Percentiles rank a stretch among this genome's conserved stretches.
These are phyloP conservation scores for Globisporangium echinulatum DNA, from an alignment of 352 stramenopile species.

Conservation along the genomic window DNA sequence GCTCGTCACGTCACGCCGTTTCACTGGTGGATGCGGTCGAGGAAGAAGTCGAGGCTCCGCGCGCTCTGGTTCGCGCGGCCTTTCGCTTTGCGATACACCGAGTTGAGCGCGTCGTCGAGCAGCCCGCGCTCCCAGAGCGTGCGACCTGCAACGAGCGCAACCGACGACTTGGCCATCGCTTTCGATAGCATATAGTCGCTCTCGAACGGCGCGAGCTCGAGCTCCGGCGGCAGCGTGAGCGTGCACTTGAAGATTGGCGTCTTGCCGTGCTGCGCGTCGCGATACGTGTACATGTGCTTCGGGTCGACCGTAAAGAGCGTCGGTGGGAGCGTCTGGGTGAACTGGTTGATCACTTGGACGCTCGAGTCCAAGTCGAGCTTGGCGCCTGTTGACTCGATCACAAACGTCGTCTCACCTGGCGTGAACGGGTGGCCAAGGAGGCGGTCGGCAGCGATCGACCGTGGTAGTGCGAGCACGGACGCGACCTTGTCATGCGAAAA, in stretches of 20 bases:
- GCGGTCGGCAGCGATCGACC: constrained; percentile 30
- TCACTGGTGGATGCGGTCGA: constrained; percentile 32
- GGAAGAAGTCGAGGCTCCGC: constrained; percentile 50
- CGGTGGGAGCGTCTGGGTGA: constrained; percentile 62
- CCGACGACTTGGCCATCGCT: constrained; percentile 43
- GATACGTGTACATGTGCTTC: constrained; percentile 53
- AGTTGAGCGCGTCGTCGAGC: constrained; percentile 67
- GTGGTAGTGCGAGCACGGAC: constrained; percentile 50
- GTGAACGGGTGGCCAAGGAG: constrained; percentile 24
- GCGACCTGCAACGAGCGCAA: constrained; percentile 53
- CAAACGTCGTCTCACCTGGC: constrained; percentile 24
- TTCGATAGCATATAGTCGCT: constrained; percentile 51
- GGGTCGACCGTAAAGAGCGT: constrained; percentile 44
- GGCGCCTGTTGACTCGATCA: constrained; percentile 50
- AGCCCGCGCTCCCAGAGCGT: constrained; percentile 39
- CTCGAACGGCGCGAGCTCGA: constrained; percentile 39
- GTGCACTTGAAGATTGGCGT: constrained; percentile 41
- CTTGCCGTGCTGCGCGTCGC: constrained; percentile 21
- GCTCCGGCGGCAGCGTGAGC: constrained; percentile 43
- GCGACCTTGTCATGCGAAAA: constrained; percentile 62
- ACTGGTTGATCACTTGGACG: constrained; percentile 68
- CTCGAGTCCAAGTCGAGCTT: constrained; percentile 71
- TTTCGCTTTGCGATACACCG: constrained; percentile 65
- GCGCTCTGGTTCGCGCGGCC: constrained; percentile 24
- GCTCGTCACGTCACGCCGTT: too few relatives aligned